These are phyloP conservation scores for Boletus rubescentipes DNA, from an alignment of 768 basidiomycete species.

Conservation along the genomic window DNA sequence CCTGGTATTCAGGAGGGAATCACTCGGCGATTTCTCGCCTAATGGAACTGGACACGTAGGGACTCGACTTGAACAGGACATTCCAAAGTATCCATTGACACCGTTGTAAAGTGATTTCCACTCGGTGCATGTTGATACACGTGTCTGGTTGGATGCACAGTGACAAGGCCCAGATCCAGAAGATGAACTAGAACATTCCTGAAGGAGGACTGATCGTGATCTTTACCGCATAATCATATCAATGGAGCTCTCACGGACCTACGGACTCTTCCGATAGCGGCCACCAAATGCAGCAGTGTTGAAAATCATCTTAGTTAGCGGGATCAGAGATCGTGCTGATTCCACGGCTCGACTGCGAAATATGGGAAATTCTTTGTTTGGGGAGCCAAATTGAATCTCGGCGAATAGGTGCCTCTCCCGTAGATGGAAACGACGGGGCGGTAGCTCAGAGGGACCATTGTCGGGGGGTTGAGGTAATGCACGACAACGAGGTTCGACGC, in stretches of 20 bases:
- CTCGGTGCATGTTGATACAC: slow-evolving; percentile 24
- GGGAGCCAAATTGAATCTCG: slow-evolving; percentile 1
- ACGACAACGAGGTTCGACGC: slow-evolving; percentile 7
- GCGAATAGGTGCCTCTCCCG: not conserved
- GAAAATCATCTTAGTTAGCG: slow-evolving; percentile 21
- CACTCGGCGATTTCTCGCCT: slow-evolving; percentile 16
- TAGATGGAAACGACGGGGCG: not conserved
- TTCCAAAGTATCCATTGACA: slow-evolving; percentile 1
- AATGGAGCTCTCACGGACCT: slow-evolving; percentile 26
- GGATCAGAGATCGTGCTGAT: slow-evolving; percentile 24
- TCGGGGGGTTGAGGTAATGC: not conserved
- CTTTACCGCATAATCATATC: slow-evolving; percentile 24
- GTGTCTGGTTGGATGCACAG: slow-evolving; percentile 16
- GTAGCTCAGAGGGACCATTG: slow-evolving; percentile 1
- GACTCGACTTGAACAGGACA: slow-evolving; percentile 9
- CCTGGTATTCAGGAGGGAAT: slow-evolving; percentile 19
- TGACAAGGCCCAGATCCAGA: slow-evolving; percentile 22
- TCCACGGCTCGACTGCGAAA: slow-evolving; percentile 14
- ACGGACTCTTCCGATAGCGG: slow-evolving; percentile 23
- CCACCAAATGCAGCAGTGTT: slow-evolving; percentile 15
- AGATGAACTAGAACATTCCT: slow-evolving; percentile 21
- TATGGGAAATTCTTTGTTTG: slow-evolving; percentile 6
- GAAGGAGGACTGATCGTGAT: slow-evolving; percentile 22
- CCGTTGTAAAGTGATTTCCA: slow-evolving; percentile 5
- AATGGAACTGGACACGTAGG: slow-evolving; percentile 16